Conservation (phyloP, 306 rosid genomes). For the Vigna trinervia region DNA sequence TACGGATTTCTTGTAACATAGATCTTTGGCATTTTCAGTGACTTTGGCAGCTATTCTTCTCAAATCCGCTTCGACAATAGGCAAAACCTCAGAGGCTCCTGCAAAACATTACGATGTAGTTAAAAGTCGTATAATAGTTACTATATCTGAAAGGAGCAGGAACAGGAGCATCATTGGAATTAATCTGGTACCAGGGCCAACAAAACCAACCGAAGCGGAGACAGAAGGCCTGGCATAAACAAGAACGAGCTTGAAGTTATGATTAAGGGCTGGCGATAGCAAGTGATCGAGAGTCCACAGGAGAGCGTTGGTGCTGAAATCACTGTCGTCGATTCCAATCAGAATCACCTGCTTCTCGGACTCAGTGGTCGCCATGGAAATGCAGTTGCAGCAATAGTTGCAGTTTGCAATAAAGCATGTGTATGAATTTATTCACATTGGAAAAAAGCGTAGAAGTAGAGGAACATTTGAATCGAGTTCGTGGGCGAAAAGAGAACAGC, state of each 20-base stretch:
- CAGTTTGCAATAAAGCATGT: not conserved
- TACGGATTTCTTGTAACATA: constrained; percentile 61
- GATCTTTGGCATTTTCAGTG: constrained; percentile 46
- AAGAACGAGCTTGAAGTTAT: constrained; percentile 64
- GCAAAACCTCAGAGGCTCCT: constrained; percentile 67
- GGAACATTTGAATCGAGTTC: constrained; percentile 16
- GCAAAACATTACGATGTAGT: not conserved
- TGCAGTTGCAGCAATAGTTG: too few relatives aligned
- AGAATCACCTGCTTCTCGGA: constrained; percentile 70
- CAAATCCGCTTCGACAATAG: constrained; percentile 63
- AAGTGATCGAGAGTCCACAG: constrained; percentile 72
- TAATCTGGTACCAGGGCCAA: constrained; percentile 67
- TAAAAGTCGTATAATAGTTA: too few relatives aligned
- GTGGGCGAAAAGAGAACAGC: not conserved
- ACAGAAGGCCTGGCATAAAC: constrained; percentile 67
- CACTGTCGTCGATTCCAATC: constrained; percentile 75
- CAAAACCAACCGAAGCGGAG: constrained; percentile 54
- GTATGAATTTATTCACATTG: constrained; percentile 1
- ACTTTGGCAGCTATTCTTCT: constrained; percentile 49
- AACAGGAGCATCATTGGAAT: too few relatives aligned
- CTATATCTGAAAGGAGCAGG: too few relatives aligned
- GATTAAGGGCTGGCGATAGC: constrained; percentile 32
- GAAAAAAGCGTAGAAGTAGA: not conserved
- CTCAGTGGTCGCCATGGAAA: not conserved
- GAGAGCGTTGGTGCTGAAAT: constrained; percentile 62